Evolutionary conservation across 2,329 filamentous ascomycete species (phyloP).

Genomic region (Arthrobotrys musiformis): DNA sequence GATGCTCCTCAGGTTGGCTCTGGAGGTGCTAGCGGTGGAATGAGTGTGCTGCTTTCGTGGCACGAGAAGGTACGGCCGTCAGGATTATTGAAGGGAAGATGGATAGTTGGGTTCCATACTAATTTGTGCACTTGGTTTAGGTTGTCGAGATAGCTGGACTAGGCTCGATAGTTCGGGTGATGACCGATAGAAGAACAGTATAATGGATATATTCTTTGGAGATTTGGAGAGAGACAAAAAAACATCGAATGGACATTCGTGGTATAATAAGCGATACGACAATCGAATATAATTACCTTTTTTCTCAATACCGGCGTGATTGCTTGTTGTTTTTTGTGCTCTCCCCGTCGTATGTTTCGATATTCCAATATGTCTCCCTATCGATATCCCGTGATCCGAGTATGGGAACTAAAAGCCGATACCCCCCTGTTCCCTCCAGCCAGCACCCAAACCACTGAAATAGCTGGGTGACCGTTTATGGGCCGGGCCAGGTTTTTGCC

Average conservation of each 20-base stretch:
- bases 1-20: constrained; percentile 44
- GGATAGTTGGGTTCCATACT: not conserved
- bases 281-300: constrained; percentile 15
- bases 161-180: constrained; percentile 90
- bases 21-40: constrained; percentile 78
- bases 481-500: not conserved
- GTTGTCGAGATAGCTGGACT: constrained; percentile 86
- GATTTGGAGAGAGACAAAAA: not conserved
- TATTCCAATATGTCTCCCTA: not conserved
- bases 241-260: not conserved
- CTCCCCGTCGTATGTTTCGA: not conserved
- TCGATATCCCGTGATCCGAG: too few species aligned
- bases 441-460: not conserved
- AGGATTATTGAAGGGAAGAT: not conserved
- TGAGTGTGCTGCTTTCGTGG: constrained; percentile 98
- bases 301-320: not conserved
- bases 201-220: constrained; percentile 63
- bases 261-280: constrained; percentile 4
- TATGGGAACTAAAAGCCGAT: too few species aligned
- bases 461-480: not conserved
- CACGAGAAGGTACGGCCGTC: constrained; percentile 81
- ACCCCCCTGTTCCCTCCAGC: too few species aligned
- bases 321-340: not conserved
- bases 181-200: constrained; percentile 95
- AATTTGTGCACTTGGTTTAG: constrained; percentile 34